Base-by-base conservation (phyloP, 257 asterid species). In the Gardenia jasminoides region DNA sequence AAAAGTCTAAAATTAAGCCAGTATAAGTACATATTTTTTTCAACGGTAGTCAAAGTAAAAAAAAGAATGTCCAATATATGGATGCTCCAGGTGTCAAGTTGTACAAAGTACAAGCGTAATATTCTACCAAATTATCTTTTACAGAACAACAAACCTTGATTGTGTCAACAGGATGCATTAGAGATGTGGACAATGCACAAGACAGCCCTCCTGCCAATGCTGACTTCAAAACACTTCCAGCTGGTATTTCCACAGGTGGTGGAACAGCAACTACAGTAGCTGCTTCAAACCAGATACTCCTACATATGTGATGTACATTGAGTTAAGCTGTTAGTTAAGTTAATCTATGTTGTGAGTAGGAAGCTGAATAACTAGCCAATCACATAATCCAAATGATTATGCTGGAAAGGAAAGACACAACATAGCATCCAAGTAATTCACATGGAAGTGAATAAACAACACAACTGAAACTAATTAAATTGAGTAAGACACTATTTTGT, bases 251-350 rank as follows among this genome's bases (percentile, higher is more conserved):
- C 71, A 96, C 89, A 8, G 99, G 95, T 3, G 98, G 97, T 70
- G 99, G 94, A 86, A 96, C 98, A 85, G 97, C 97, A 81, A 96
- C 99, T 72, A 96, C 99, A 36, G 99, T 96, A 44, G 99, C 98
- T 78, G 99, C 97, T 89, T 96, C 99, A 85, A 96, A 96, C 99
- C 99, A 96, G 81, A 96, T 92, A 82, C 92, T 91, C 85, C 99
- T 96, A 87, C 68, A 77, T 71, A 72, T 69, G 44, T 54, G 12
- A 58, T 16, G 36, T 59, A 69, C 46, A 75, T 33, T 41, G 78
- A 52, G 72, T 59, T 39, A 80, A 75, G 52, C 67, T 43, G 79
- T 76, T 22, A 12, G 26, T 69, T 30, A 79, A 85, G 52, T n/a
- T 61, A 2, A 61, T 11, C 67, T 10, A 61, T 16, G n/a, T n/a